Conservation (phyloP, 768 basidiomycete species). For the Leccinum truebloodii region DNA sequence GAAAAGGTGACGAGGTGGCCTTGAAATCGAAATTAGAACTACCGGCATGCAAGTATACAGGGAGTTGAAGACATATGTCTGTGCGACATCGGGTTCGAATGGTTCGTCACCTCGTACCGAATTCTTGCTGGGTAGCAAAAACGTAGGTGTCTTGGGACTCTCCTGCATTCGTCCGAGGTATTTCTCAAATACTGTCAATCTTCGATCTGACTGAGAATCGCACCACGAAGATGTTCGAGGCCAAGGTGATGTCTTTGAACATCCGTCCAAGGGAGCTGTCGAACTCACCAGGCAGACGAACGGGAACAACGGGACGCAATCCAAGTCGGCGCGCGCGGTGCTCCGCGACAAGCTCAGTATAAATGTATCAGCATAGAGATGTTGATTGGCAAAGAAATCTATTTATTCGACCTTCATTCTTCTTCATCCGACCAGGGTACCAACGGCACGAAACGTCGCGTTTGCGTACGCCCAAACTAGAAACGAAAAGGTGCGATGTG, state of each 20-base stretch:
- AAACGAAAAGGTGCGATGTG: conserved; percentile 4
- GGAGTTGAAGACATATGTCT: conserved; percentile 8
- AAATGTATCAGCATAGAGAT: neutral
- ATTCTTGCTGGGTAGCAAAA: too few species aligned
- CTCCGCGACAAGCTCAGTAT: too few species aligned
- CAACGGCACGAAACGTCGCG: conserved; percentile 32
- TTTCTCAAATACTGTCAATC: neutral
- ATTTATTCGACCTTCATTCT: conserved; percentile 15
- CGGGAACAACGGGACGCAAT: neutral
- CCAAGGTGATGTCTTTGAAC: neutral
- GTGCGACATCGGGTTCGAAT: neutral
- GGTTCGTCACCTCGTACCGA: neutral
- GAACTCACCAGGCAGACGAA: too few species aligned
- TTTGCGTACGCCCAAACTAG: conserved; percentile 28
- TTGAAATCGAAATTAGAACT: neutral
- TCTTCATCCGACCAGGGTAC: conserved; percentile 36
- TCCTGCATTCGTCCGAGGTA: too few species aligned
- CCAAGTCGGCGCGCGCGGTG: neutral
- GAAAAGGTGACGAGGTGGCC: neutral
- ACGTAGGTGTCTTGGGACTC: too few species aligned
- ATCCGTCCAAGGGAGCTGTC: too few species aligned
- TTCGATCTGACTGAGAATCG: neutral
- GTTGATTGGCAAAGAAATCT: conserved; percentile 14
- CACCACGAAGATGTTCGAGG: neutral
- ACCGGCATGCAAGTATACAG: too few species aligned